Evolutionary conservation across 208 protist genomes (phyloP), one percentile per base, ranked within the genome.

Genomic region (Crithidia acanthocephali): DNA sequence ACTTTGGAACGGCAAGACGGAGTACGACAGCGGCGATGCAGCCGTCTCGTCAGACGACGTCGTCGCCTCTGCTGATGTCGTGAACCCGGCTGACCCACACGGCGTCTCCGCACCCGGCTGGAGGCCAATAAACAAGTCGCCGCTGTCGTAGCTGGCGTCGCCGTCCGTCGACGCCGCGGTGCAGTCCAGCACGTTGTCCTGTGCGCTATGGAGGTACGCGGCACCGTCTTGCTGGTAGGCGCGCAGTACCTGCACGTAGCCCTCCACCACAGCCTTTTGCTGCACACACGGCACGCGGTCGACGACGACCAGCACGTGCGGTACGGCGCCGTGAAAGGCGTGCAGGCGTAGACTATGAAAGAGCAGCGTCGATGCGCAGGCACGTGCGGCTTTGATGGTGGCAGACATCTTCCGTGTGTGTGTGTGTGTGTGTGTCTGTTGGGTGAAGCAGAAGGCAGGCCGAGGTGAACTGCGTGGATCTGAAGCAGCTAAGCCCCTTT

Each of bases 231-330:
- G 74, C 72, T 87, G 87, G 68, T 88, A 84, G 11, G 72, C 72
- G 13, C 85, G 76, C 56, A 95, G 63, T 30, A 86, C 84, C 65
- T 82, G 81, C 44, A 83, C 64, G 75, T 95, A 95, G 23, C 91
- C 91, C 64, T 95, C 91, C 30, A 90, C 63, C 18, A 95, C 72
- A 1, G 84, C 78, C 67, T 91, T 93, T 60, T 89, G 85, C 75
- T 83, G 74, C 20, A 82, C 80, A 52, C 84, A 89, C 6, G 91
- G 88, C 4, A 69, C 56, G 23, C 60, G 64, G 71, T 95, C 91
- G 6, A 95, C 88, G 10, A 94, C 85, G 13, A 95, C 44, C 62
- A 94, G 68, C 8, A 95, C 85, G 64, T 95, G 91, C 40, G 91
- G 91, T 40, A 90, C 64, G 15, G 88, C 91, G 33, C 91, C 88